These are phyloP conservation scores for Selaginella moellendorffii DNA, from an alignment of 75 land plant genomes.

Conservation along the genomic window DNA sequence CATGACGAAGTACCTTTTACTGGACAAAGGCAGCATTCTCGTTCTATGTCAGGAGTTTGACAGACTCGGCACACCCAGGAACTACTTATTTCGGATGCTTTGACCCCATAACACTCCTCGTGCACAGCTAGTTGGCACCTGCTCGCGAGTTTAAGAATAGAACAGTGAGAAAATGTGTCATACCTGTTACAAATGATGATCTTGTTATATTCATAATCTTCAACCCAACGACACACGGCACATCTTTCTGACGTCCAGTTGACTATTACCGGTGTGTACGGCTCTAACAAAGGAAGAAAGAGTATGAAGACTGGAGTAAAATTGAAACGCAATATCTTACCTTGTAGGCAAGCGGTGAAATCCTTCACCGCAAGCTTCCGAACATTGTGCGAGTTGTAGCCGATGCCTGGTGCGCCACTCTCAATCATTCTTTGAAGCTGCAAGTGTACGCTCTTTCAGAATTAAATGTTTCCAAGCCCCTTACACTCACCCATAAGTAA, in stretches of 20 bases:
- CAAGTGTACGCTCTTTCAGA: background rate
- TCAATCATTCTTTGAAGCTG: background rate
- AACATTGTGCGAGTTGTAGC: background rate
- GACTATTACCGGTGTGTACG: background rate
- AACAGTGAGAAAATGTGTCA: no score
- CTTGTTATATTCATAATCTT: conserved; percentile 1
- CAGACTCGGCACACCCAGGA: conserved; percentile 7
- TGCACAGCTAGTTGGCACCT: conserved; percentile 1
- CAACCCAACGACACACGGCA: conserved; percentile 3
- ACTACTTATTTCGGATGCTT: conserved; percentile 3
- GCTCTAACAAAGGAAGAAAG: background rate
- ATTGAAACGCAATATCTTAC: background rate
- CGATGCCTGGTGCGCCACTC: background rate
- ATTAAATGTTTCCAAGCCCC: background rate
- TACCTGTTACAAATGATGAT: conserved; percentile 1
- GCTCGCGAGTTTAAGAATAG: background rate
- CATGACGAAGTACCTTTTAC: background rate
- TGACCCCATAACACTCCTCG: conserved; percentile 10
- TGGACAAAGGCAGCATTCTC: conserved; percentile 5
- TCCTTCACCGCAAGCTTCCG: background rate
- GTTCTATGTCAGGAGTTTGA: background rate
- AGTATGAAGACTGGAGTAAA: background rate
- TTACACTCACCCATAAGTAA: background rate
- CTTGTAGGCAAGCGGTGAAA: background rate
- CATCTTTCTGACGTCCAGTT: conserved; percentile 9